Evolutionary conservation across 2,329 filamentous ascomycete genomes (phyloP), one percentile per base, ranked within the genome.

Genomic region (Paradendryphiella salina): DNA sequence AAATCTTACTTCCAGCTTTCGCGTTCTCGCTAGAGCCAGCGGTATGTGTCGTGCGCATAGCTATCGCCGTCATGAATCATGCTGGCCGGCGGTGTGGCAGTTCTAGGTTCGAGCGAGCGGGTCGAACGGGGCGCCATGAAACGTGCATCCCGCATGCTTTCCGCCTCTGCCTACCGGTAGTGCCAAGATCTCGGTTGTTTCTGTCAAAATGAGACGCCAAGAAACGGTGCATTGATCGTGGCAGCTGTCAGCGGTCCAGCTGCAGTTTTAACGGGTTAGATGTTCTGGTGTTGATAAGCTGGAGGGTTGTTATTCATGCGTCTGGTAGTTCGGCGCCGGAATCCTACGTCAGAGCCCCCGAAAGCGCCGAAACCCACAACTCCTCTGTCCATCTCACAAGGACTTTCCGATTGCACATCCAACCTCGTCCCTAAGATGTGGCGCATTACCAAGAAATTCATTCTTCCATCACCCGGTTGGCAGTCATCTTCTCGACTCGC

Each of bases 171-270:
- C 37, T 41, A 50, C 42, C 51, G 49, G 41, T 54, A 52, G 52
- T 21, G 60, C 63, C 63, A 66, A 69, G 64, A 21, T 13, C 11
- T 42, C 56, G 20, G 50, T 45, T 60, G 58, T 64, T 66, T 65
- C 58, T 57, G 28, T 50, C 52, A 59, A 29, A 29, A 60, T 46
- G 28, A 48, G 6, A 38, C 38, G 39, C 52, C 34, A 40, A 34
- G 50, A 49, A 47, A 17, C 46, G 42, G 48, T 42, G 37, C 53
- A 59, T 59, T 42, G n/a, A 32, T 42, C 23, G 29, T 53, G 51
- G 55, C 58, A 42, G 37, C 44, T 59, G 56, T 59, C 46, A 63
- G 42, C 47, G 37, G 37, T 51, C 36, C 45, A 43, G 49, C 53
- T 46, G 31, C 31, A 43, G 34, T 38, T 28, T 26, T 42, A 29